Base-by-base conservation (phyloP, 2,329 filamentous ascomycete species). In the Penicillium sp. region DNA sequence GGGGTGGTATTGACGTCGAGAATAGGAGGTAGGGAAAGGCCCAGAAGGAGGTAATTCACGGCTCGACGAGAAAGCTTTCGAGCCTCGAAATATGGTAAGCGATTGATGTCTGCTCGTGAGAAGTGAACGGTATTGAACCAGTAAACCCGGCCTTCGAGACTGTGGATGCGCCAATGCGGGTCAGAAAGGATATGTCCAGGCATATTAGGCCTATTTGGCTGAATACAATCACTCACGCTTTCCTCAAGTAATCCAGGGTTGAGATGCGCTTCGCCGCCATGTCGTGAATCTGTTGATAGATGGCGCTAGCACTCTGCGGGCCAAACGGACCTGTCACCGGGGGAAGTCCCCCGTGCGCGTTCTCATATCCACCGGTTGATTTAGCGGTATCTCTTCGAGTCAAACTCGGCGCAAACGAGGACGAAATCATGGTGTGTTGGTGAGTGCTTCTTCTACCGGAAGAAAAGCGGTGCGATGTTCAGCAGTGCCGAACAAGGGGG, bases 71-170 rank as follows among this genome's bases (percentile, higher is more conserved):
- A 89, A 53, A 97, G 87, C 74, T 94, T 95, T 66, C 91, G 88
- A 4, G 88, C 82, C 62, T 96, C 91, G 74, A 96, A 94, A 74
- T 92, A 96, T 50, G 94, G 89, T 82, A 97, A 89, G 73, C 89
- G 89, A 56, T 86, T 82, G 37, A 98, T 84, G 76, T 97, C 92
- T 33, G 86, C 78, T 72, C 92, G 91, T 67, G 93, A 91, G 79
- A 97, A 97, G 73, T 96, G 90, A 63, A 97, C 87, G 0, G 95
- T 97, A 80, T 97, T 97, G 83, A 98, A 97, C 93, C 95, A 98
- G 82, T 96, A 98, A 45, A 97, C 89, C 61, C 92, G 89, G 63
- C 94, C 93, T 79, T 97, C 93, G 75, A 99, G 93, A 30, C 92
- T 96, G 75, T 56, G 58, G 30, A 45, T 30, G 40, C 33, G 42